These are phyloP conservation scores for Teratosphaeria viscida DNA, from an alignment of 2,329 filamentous ascomycete species.

Conservation along the genomic window DNA sequence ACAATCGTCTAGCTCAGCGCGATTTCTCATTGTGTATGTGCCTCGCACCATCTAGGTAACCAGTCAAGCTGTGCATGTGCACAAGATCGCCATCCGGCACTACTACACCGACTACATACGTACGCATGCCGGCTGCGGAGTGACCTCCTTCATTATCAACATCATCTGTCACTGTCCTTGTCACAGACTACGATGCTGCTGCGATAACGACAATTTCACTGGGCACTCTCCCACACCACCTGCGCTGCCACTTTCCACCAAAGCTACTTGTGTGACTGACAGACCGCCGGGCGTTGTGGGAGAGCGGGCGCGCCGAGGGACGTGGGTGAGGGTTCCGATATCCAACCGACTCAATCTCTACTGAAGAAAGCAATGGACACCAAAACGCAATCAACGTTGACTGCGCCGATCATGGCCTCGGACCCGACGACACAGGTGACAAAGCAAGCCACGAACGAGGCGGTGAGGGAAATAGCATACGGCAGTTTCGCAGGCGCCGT, in stretches of 20 bases:
- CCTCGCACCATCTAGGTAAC: background rate
- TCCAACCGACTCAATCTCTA: background rate
- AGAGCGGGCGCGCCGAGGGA: background rate
- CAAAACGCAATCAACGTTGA: background rate
- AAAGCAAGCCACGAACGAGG: constrained; percentile 39
- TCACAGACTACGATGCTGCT: constrained; percentile 21
- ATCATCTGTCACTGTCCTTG: background rate
- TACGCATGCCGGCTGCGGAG: background rate
- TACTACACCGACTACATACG: background rate
- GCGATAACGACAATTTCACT: constrained; percentile 19
- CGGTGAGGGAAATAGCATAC: constrained; percentile 75
- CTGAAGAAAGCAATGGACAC: background rate
- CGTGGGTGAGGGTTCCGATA: background rate
- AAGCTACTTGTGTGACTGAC: background rate
- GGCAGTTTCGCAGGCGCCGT: constrained; percentile 85
- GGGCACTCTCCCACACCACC: constrained; percentile 3
- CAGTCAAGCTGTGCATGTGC: background rate
- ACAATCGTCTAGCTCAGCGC: background rate
- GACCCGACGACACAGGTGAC: background rate
- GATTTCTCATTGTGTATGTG: background rate
- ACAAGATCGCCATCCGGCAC: background rate
- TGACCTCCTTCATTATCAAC: background rate
- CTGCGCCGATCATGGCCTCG: background rate
- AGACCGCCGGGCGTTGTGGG: background rate
- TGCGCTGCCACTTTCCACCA: background rate